Evolutionary conservation across 2,329 filamentous ascomycete species (phyloP).

Genomic region (Zymoseptoria passerinii): DNA sequence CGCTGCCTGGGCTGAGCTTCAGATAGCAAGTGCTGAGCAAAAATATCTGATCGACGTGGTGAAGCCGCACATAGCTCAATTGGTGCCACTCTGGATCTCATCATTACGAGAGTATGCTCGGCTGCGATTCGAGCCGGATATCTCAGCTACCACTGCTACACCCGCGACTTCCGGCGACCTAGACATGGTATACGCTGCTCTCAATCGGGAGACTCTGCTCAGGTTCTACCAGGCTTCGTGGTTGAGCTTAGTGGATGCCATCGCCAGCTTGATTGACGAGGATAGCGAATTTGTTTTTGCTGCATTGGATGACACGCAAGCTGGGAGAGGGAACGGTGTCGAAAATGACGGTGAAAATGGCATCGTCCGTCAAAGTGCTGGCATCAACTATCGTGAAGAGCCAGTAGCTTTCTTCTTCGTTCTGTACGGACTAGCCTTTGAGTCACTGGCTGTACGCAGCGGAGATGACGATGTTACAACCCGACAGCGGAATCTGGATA

Average conservation of each 20-base stretch:
- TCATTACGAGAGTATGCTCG: slow-evolving; percentile 90
- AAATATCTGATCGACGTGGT: slow-evolving; percentile 81
- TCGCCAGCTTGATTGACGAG: slow-evolving; percentile 92
- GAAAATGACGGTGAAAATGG: slow-evolving; percentile 11
- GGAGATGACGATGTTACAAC: slow-evolving; percentile 40
- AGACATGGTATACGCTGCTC: slow-evolving; percentile 86
- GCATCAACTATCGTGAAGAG: slow-evolving; percentile 97
- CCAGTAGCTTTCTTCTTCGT: slow-evolving; percentile 99
- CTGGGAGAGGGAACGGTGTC: slow-evolving; percentile 14
- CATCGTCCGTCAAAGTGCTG: slow-evolving; percentile 53
- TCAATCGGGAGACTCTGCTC: slow-evolving; percentile 87
- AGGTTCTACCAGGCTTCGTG: slow-evolving; percentile 96
- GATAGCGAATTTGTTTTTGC: slow-evolving; percentile 98
- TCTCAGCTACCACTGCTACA: slow-evolving; percentile 78
- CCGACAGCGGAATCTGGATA: slow-evolving; percentile 52
- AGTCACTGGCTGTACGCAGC: slow-evolving; percentile 79
- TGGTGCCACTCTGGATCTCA: slow-evolving; percentile 90
- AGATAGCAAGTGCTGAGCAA: slow-evolving; percentile 90
- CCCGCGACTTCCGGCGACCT: slow-evolving; percentile 63
- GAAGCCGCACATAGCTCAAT: slow-evolving; percentile 76
- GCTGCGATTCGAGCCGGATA: slow-evolving; percentile 90
- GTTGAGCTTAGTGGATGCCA: slow-evolving; percentile 93
- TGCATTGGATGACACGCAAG: slow-evolving; percentile 75
- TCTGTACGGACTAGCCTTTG: slow-evolving; percentile 90
- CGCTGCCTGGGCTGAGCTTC: slow-evolving; percentile 92